phyloP scores from a whole-genome alignment of 2,329 filamentous ascomycete genomes.

The Fonsecaea nubica region DNA sequence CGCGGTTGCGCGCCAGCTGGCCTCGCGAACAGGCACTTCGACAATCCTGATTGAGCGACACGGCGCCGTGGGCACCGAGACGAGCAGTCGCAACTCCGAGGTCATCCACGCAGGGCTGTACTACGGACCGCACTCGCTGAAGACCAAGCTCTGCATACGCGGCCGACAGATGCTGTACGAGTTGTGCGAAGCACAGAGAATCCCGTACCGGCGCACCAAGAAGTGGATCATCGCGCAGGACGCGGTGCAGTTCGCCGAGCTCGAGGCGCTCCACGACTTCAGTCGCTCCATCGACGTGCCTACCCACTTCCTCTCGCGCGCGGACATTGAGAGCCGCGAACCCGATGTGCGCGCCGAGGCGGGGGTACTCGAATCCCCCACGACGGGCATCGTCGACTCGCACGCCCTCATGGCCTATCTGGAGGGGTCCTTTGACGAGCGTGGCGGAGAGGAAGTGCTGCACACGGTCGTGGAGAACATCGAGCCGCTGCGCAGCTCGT shows the following conservation, averaged over 20 bases:
- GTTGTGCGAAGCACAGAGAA: slow-evolving; percentile 70
- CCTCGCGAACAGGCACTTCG: slow-evolving; percentile 63
- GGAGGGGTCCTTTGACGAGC: slow-evolving; percentile 76
- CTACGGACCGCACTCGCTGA: slow-evolving; percentile 77
- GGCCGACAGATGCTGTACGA: slow-evolving; percentile 80
- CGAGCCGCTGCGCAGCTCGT: slow-evolving; percentile 51
- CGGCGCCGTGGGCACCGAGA: slow-evolving; percentile 77
- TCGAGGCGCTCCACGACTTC: slow-evolving; percentile 60
- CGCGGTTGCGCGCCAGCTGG: slow-evolving; percentile 75
- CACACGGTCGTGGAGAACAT: slow-evolving; percentile 70
- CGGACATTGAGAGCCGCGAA: slow-evolving; percentile 70
- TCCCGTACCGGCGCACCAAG: slow-evolving; percentile 76
- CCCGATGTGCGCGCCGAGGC: slow-evolving; percentile 74
- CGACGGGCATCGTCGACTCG: slow-evolving; percentile 88
- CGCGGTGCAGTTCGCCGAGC: slow-evolving; percentile 68
- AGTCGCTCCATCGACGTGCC: slow-evolving; percentile 66
- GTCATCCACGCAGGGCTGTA: slow-evolving; percentile 60
- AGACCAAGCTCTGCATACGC: slow-evolving; percentile 79
- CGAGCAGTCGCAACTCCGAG: slow-evolving; percentile 88
- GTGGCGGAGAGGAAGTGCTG: slow-evolving; percentile 76
- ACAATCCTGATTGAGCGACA: slow-evolving; percentile 85
- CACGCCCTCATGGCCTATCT: slow-evolving; percentile 84
- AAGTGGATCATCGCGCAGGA: slow-evolving; percentile 97
- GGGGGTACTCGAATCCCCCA: slow-evolving; percentile 81
- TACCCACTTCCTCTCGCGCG: slow-evolving; percentile 69